A percentile compares a stretch with the other conserved stretches of the same genome.
phyloP scores from a whole-genome alignment of 352 stramenopile genomes.

The Globisporangium sylvaticum region DNA sequence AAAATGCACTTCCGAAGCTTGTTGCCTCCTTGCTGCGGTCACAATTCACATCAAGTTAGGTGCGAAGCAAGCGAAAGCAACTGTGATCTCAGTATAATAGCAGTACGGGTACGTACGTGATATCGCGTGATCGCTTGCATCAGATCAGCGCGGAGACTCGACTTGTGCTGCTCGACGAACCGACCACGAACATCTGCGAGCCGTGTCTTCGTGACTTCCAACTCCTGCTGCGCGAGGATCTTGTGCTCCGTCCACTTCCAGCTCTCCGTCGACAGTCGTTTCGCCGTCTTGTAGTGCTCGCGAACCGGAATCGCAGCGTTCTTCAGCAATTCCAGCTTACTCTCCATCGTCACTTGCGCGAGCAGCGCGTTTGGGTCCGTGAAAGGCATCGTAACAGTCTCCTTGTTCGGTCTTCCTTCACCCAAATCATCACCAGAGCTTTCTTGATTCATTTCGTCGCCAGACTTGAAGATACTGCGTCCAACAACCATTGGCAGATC shows the following conservation, averaged over 20 bases:
- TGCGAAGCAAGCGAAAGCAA: background rate
- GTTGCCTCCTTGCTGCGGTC: conserved; percentile 37
- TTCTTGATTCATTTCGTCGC: background rate
- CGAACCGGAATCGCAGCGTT: conserved; percentile 37
- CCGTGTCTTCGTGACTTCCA: conserved; percentile 50
- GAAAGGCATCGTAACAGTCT: conserved; percentile 20
- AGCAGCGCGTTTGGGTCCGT: conserved; percentile 37
- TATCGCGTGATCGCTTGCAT: conserved; percentile 39
- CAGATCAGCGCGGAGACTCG: conserved; percentile 33
- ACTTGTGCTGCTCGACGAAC: conserved; percentile 49
- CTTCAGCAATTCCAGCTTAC: conserved; percentile 62
- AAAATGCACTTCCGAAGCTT: conserved; percentile 55
- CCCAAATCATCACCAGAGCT: background rate
- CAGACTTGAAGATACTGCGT: conserved; percentile 39
- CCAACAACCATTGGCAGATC: conserved; percentile 61
- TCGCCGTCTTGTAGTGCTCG: conserved; percentile 56
- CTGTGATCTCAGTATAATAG: background rate
- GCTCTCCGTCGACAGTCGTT: conserved; percentile 41
- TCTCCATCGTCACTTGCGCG: conserved; percentile 52
- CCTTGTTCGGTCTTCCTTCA: background rate
- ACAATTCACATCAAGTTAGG: background rate
- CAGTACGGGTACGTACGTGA: conserved; percentile 30
- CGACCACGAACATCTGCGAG: conserved; percentile 50
- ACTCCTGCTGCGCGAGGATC: conserved; percentile 43
- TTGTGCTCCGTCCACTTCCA: conserved; percentile 60